phyloP scores from a whole-genome alignment of 1,139 yeast species.

The Candida smagusa region DNA sequence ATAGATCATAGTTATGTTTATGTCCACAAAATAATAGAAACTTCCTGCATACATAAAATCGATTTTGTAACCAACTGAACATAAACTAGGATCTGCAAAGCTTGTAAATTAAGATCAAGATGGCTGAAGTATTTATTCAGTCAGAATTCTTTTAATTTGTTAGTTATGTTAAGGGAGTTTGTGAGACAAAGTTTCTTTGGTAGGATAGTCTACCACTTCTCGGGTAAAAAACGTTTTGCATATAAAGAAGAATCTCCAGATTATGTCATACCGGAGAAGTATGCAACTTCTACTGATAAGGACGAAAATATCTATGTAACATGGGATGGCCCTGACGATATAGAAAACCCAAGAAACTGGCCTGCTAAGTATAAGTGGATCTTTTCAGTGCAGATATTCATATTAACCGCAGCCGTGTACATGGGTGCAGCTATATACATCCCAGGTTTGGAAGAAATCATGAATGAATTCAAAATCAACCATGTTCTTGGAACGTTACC shows the following conservation, averaged over 20 bases:
- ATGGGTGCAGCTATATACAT: slow-evolving; percentile 61
- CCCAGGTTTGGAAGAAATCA: slow-evolving; percentile 43
- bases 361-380: slow-evolving; percentile 32
- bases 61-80: too few relatives aligned
- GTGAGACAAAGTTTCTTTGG: slow-evolving; percentile 34
- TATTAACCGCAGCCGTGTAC: slow-evolving; percentile 51
- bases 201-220: slow-evolving; percentile 27
- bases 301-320: slow-evolving; percentile 15
- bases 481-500: slow-evolving; percentile 29
- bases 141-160: too few relatives aligned
- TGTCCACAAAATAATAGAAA: too few relatives aligned
- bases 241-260: slow-evolving; percentile 30
- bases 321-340: slow-evolving; percentile 53
- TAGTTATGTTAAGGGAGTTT: slow-evolving; percentile 13
- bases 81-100: too few relatives aligned
- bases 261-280: slow-evolving; percentile 31
- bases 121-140: too few relatives aligned
- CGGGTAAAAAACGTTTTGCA: slow-evolving; percentile 24
- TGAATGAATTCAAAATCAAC: slow-evolving; percentile 24
- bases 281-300: slow-evolving; percentile 6
- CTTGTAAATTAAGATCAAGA: too few relatives aligned
- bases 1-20: too few relatives aligned
- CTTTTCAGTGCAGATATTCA: slow-evolving; percentile 36
- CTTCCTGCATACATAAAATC: too few relatives aligned
- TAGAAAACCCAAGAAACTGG: slow-evolving; percentile 60